Base-by-base conservation (phyloP, 805 yeast genomes). In the Schizosaccharomyces lindneri region DNA sequence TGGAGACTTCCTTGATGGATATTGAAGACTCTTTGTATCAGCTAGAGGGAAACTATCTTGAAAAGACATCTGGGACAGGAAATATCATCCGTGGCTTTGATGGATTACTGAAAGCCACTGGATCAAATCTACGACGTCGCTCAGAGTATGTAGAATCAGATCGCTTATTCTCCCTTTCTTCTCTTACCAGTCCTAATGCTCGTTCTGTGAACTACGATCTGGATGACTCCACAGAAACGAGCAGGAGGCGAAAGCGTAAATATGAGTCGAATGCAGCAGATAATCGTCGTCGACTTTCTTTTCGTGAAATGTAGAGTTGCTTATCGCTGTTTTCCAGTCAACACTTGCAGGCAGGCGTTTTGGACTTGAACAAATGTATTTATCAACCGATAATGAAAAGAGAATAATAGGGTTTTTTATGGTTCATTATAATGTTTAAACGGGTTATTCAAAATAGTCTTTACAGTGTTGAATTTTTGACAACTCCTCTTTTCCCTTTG, bases 21-120 rank as follows among this genome's bases (percentile, higher is more conserved):
- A 9, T 87, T 5, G 95, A 89, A 68, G 95, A 87, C 64, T 79
- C 80, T 61, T 82, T 89, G 5, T 88, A 81, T 72, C 83, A 81
- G 59, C 80, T 81, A 65, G 97, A 89, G 68, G 81, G 84, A 9
- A 79, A 80, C 15, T 89, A 89, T 69, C 79, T 89, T 59, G 79
- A 83, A 36, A 88, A 84, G 61, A 80, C 87, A 63, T 71, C 73
- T 36, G 71, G 76, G 36, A 79, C 79, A 62, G 89, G 96, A 0
- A 89, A 87, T 70, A 83, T 90, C 32, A 84, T 87, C n/a, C 84
- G 84, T 65, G 97, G 97, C 1, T 89, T 88, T 67, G 96, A 89
- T 60, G 84, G 81, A 66, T 84, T 85, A 68, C 76, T 83, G 60
- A 85, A 84, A 62, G 11, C 60, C 60, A 24, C 17, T 24, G 19